Evolutionary conservation across 1,284 basidiomycete genomes (phyloP).

Genomic region (Volvariella volvacea): DNA sequence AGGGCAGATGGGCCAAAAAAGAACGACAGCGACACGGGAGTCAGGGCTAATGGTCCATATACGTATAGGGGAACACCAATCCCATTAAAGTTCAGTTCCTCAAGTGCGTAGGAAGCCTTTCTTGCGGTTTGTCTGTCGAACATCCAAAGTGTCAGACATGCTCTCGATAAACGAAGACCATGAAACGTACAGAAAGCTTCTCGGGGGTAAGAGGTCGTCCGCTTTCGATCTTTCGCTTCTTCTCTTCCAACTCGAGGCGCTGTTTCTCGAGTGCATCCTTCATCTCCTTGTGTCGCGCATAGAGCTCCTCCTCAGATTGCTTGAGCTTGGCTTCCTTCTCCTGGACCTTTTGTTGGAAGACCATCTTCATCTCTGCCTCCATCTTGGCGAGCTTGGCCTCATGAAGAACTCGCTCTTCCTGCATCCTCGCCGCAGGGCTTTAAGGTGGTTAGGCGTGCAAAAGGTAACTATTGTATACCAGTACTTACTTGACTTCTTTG

Average conservation of each 20-base stretch:
- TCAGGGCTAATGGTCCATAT: too few relatives aligned
- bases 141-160: constrained; percentile 10
- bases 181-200: constrained; percentile 63
- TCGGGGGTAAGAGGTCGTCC: constrained; percentile 94
- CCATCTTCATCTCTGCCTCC: constrained; percentile 99
- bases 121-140: constrained; percentile 59
- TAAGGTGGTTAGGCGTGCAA: constrained; percentile 9
- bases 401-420: constrained; percentile 90
- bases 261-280: constrained; percentile 98
- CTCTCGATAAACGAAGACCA: neutral
- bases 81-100: constrained; percentile 18
- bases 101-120: constrained; percentile 73
- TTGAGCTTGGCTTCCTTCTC: constrained; percentile 98
- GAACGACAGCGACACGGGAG: constrained; percentile 10
- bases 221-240: constrained; percentile 94
- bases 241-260: constrained; percentile 91
- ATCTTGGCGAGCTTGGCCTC: constrained; percentile 97
- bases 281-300: constrained; percentile 97
- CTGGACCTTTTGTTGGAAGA: constrained; percentile 98
- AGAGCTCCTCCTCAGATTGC: constrained; percentile 96
- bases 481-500: constrained; percentile 92
- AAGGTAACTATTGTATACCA: constrained; percentile 1
- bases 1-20: constrained; percentile 24
- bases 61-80: constrained; percentile 1
- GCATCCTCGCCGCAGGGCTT: constrained; percentile 90